Percentiles rank a stretch among this genome's conserved stretches.
Evolutionary conservation across 116 monocot genomes (phyloP).

Genomic region (Trichopus zeylanicus): DNA sequence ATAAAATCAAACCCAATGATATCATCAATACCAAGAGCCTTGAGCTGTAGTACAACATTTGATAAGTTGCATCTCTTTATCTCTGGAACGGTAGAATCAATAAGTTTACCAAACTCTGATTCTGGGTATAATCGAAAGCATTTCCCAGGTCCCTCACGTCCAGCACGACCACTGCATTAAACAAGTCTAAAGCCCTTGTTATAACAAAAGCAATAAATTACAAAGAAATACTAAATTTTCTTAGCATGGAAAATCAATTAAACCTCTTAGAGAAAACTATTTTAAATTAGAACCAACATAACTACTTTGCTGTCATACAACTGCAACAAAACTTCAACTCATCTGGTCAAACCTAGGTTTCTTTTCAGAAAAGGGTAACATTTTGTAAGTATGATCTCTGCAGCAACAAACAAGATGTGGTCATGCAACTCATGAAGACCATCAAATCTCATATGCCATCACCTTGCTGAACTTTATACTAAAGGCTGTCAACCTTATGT

Average conservation of each 20-base stretch:
- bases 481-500: neutral
- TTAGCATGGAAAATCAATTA: too few relatives aligned
- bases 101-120: constrained; percentile 67
- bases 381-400: neutral
- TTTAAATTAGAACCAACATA: neutral
- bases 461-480: neutral
- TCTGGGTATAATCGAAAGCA: constrained; percentile 87
- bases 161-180: constrained; percentile 83
- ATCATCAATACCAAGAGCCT: constrained; percentile 88
- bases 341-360: neutral
- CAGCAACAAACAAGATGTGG: neutral
- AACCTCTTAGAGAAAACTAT: neutral
- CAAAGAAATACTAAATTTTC: neutral
- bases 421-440: neutral
- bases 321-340: neutral
- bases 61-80: constrained; percentile 93
- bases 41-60: constrained; percentile 90
- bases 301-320: neutral
- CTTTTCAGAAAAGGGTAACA: neutral
- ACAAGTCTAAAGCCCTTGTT: neutral
- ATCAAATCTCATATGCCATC: neutral
- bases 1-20: constrained; percentile 95
- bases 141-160: constrained; percentile 89
- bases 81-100: constrained; percentile 83
- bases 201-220: neutral